Conservation (phyloP, 176 grass and related monocot genomes). For the Tuctoria greenei region DNA sequence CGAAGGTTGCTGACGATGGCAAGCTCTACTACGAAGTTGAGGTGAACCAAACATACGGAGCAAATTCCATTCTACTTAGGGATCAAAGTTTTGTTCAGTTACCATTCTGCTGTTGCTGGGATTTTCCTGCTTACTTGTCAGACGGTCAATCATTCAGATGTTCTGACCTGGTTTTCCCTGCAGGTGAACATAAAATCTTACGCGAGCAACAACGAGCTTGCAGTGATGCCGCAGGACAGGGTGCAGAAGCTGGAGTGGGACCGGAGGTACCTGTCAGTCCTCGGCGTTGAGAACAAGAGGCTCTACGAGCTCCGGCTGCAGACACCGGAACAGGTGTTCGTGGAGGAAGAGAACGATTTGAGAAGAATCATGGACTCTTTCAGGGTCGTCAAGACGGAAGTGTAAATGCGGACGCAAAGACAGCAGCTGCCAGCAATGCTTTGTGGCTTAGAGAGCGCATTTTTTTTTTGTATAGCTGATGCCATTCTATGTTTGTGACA, state of each 20-base stretch:
- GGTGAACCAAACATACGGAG: constrained; percentile 36
- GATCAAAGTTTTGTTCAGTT: too few species aligned
- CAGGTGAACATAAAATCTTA: constrained; percentile 98
- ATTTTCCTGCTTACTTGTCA: background rate
- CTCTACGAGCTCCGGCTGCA: constrained; percentile 81
- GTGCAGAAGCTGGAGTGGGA: constrained; percentile 88
- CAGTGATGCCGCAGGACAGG: constrained; percentile 86
- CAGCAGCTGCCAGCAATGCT: background rate
- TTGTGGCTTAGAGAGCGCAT: background rate
- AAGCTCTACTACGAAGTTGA: constrained; percentile 90
- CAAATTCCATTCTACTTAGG: background rate
- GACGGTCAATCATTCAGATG: constrained; percentile 1
- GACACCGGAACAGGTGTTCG: constrained; percentile 72
- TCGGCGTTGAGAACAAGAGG: constrained; percentile 87
- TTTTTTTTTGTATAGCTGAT: constrained; percentile 23
- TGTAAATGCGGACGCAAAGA: background rate
- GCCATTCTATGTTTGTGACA: background rate
- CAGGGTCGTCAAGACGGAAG: constrained; percentile 55
- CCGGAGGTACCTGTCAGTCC: constrained; percentile 75
- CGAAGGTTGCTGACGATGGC: constrained; percentile 71
- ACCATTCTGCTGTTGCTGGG: background rate
- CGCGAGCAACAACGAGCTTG: constrained; percentile 89
- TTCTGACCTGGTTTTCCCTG: background rate
- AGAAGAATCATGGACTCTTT: constrained; percentile 85
- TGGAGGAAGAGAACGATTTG: constrained; percentile 66